Conservation (phyloP, 768 basidiomycete species). For the Collybiopsis confluens region DNA sequence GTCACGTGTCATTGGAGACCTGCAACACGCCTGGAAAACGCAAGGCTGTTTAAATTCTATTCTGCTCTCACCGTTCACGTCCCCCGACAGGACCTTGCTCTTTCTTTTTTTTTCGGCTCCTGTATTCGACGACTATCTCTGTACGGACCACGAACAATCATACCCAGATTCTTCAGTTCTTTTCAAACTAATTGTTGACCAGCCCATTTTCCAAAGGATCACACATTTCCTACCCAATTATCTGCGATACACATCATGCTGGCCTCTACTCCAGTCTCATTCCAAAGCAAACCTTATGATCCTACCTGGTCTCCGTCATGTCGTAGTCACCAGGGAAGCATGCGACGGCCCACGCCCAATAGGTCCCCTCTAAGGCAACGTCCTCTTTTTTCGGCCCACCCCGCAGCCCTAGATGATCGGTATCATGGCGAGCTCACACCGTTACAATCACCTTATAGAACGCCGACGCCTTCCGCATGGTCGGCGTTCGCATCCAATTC, state of each 20-base stretch:
- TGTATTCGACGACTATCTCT: no score
- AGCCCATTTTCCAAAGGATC: background rate
- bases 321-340: slow-evolving; percentile 28
- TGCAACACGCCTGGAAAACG: no score
- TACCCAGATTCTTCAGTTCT: background rate
- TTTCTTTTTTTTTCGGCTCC: background rate
- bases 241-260: slow-evolving; percentile 30
- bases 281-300: slow-evolving; percentile 23
- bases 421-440: slow-evolving; percentile 42
- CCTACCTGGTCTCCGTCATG: slow-evolving; percentile 30
- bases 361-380: slow-evolving; percentile 55
- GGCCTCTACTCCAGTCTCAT: slow-evolving; percentile 37
- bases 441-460: slow-evolving; percentile 48
- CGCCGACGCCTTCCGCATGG: slow-evolving; percentile 35
- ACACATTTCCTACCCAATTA: slow-evolving; percentile 5
- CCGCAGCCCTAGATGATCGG: slow-evolving; percentile 24
- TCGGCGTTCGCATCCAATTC: slow-evolving; percentile 26
- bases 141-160: background rate
- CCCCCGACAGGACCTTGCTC: background rate
- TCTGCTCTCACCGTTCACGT: background rate
- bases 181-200: background rate
- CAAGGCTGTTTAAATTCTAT: background rate
- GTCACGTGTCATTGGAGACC: no score
- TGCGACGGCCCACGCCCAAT: slow-evolving; percentile 41
- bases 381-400: slow-evolving; percentile 31